These are phyloP conservation scores for Drosera spatulata DNA, from an alignment of 179 eudicot genomes.

Conservation along the genomic window DNA sequence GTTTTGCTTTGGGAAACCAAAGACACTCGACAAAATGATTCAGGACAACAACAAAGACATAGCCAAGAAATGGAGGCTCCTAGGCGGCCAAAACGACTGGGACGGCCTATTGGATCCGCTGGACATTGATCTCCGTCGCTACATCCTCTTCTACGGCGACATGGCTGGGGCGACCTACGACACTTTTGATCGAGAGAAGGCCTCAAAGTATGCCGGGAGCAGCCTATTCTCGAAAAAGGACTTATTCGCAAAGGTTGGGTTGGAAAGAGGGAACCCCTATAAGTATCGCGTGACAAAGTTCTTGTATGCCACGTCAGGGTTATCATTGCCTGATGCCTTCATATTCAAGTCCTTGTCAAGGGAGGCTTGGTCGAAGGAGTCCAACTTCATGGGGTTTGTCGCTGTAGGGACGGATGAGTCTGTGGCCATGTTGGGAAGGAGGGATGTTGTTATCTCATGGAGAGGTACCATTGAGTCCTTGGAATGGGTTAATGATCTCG, in stretches of 20 bases:
- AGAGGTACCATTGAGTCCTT: slow-evolving; percentile 43
- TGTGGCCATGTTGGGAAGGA: slow-evolving; percentile 40
- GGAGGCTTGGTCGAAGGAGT: slow-evolving; percentile 23
- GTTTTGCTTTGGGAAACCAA: slow-evolving; percentile 9
- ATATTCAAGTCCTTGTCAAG: slow-evolving; percentile 10
- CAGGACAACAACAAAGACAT: slow-evolving; percentile 4
- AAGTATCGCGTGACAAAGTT: slow-evolving; percentile 40
- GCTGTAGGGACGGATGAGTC: slow-evolving; percentile 66
- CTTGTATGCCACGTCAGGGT: slow-evolving; percentile 47
- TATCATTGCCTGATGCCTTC: slow-evolving; percentile 18
- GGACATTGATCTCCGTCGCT: slow-evolving; percentile 41
- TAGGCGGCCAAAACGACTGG: slow-evolving; percentile 52
- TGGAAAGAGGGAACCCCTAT: slow-evolving; percentile 25
- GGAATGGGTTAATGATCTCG: slow-evolving; percentile 58
- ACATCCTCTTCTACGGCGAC: slow-evolving; percentile 18
- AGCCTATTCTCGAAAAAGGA: slow-evolving; percentile 19
- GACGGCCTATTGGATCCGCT: slow-evolving; percentile 38
- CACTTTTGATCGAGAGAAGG: slow-evolving; percentile 11
- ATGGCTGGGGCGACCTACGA: slow-evolving; percentile 13
- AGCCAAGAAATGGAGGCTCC: slow-evolving; percentile 36
- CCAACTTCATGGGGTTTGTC: slow-evolving; percentile 62
- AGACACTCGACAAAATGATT: background rate
- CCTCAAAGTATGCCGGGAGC: slow-evolving; percentile 18
- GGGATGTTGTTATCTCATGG: slow-evolving; percentile 67
- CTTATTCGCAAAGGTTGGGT: slow-evolving; percentile 28